Conservation (phyloP, 176 grass and related monocot species). For the Phoenix dactylifera region DNA sequence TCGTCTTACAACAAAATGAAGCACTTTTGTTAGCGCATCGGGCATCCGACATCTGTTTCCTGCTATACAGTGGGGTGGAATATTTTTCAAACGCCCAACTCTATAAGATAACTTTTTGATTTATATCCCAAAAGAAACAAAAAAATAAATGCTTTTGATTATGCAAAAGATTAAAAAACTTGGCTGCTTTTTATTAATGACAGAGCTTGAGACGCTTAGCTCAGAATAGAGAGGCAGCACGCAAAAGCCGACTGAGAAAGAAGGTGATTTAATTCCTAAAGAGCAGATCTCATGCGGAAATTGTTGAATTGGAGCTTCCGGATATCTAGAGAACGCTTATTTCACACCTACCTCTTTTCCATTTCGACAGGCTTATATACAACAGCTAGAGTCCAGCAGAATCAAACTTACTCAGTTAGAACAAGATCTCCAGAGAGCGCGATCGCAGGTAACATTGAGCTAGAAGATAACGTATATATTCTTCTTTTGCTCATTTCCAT, state of each 20-base stretch:
- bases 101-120: too few relatives aligned
- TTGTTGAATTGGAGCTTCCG: not conserved
- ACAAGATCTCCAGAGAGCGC: constrained; percentile 43
- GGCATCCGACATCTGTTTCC: too few relatives aligned
- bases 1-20: too few relatives aligned
- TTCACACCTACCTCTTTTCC: not conserved
- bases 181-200: not conserved
- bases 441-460: constrained; percentile 22
- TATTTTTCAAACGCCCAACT: too few relatives aligned
- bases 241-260: constrained; percentile 77
- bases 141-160: too few relatives aligned
- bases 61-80: too few relatives aligned
- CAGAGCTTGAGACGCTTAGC: constrained; percentile 73
- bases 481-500: too few relatives aligned
- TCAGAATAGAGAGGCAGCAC: constrained; percentile 88
- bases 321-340: too few relatives aligned
- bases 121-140: too few relatives aligned
- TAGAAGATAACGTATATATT: too few relatives aligned
- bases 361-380: constrained; percentile 47
- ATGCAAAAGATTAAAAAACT: constrained; percentile 1
- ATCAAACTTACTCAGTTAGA: constrained; percentile 46
- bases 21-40: too few relatives aligned
- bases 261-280: constrained; percentile 34
- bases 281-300: not conserved
- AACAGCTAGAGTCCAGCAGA: constrained; percentile 60